Evolutionary conservation across 306 rosid species (phyloP).

Genomic region (Vigna unguiculata): DNA sequence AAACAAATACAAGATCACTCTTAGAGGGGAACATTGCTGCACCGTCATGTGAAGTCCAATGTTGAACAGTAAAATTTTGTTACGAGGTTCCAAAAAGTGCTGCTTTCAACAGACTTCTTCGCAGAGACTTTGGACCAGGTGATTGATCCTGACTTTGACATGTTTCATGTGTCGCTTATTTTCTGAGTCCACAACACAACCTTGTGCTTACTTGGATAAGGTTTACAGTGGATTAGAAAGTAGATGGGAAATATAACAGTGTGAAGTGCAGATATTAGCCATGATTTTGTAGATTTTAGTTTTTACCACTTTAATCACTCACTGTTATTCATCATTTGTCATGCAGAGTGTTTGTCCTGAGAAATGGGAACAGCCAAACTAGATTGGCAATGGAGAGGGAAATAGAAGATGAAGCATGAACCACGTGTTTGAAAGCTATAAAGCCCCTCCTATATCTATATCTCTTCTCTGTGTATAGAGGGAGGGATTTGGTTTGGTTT

Average conservation of each 20-base stretch:
- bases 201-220: too few species aligned
- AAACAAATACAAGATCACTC: background rate
- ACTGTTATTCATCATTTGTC: background rate
- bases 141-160: too few species aligned
- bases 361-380: conserved; percentile 62
- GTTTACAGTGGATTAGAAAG: too few species aligned
- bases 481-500: conserved; percentile 63
- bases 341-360: conserved; percentile 55
- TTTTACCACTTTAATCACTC: conserved; percentile 28
- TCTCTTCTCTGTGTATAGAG: conserved; percentile 45
- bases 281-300: conserved; percentile 6
- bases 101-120: background rate
- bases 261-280: background rate
- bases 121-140: background rate
- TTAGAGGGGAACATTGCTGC: background rate
- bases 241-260: too few species aligned
- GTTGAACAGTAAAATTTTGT: conserved; percentile 22
- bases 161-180: too few species aligned
- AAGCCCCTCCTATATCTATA: conserved; percentile 8
- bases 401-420: conserved; percentile 33
- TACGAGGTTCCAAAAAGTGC: background rate
- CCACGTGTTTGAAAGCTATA: conserved; percentile 50
- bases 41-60: background rate
- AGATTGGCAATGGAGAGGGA: background rate
- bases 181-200: too few species aligned